phyloP scores from a whole-genome alignment of 192 early-diverging fungal genomes.

The Chytriomyces sp. region DNA sequence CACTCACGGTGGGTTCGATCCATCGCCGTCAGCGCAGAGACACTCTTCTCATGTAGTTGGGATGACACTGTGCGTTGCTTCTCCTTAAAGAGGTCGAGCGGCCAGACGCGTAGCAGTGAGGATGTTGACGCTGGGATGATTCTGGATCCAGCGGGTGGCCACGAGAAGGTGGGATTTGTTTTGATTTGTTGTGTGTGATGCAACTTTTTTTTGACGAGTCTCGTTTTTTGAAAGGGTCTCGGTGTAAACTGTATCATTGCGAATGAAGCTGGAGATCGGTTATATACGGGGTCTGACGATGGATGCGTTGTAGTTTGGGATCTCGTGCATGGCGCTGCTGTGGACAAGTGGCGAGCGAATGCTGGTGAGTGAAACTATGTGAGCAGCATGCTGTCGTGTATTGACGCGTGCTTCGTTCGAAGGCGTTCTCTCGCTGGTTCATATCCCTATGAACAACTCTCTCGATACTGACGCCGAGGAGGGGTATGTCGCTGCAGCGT shows the following conservation, averaged over 20 bases:
- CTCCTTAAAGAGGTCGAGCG: conserved; percentile 20
- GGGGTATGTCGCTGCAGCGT: conserved; percentile 10
- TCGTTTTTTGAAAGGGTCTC: conserved; percentile 2
- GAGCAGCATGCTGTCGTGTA: not conserved
- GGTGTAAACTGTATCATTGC: conserved; percentile 30
- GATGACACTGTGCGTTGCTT: conserved; percentile 42
- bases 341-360: conserved; percentile 21
- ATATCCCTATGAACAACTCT: not conserved
- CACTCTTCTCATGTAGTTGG: conserved; percentile 40
- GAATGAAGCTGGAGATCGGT: conserved; percentile 25
- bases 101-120: conserved; percentile 8
- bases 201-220: conserved; percentile 3
- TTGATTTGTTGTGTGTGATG: not conserved
- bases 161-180: not conserved
- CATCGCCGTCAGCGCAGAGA: conserved; percentile 18
- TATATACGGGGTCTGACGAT: conserved; percentile 39
- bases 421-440: not conserved
- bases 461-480: not conserved
- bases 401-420: not conserved
- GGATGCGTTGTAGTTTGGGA: conserved; percentile 36
- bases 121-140: not conserved
- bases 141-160: not conserved
- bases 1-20: conserved; percentile 41
- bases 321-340: conserved; percentile 17
- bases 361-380: not conserved